Evolutionary conservation across 805 yeast species (phyloP).

Genomic region (Candida germanica): DNA sequence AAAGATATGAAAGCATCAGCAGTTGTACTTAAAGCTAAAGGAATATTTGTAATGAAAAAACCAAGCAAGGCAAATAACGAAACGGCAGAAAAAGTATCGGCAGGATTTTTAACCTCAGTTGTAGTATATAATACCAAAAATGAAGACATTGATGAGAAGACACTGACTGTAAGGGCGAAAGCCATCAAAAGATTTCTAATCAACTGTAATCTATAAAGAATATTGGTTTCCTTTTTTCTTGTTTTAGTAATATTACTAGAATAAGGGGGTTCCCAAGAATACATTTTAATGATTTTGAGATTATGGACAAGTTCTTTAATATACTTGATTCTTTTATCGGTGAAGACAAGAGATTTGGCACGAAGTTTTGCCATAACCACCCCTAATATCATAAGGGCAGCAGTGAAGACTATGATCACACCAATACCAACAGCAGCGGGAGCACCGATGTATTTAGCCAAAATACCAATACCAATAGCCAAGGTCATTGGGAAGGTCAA

Average conservation of each 20-base stretch:
- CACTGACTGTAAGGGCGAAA: conserved; percentile 62
- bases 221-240: conserved; percentile 59
- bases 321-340: conserved; percentile 72
- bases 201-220: conserved; percentile 61
- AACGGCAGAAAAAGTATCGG: conserved; percentile 64
- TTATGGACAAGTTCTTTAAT: conserved; percentile 77
- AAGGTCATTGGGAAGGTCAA: conserved; percentile 63
- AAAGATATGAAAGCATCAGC: conserved; percentile 65
- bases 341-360: conserved; percentile 52
- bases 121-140: conserved; percentile 37
- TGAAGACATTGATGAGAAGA: conserved; percentile 63
- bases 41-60: conserved; percentile 62
- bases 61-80: conserved; percentile 63
- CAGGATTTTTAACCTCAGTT: conserved; percentile 43
- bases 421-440: conserved; percentile 70
- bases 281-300: conserved; percentile 78
- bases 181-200: conserved; percentile 62
- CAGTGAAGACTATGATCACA: conserved; percentile 49
- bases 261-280: conserved; percentile 90
- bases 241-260: conserved; percentile 48
- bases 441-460: conserved; percentile 67
- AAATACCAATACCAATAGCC: conserved; percentile 58
- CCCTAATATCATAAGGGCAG: conserved; percentile 44
- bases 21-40: conserved; percentile 64
- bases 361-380: conserved; percentile 54